A percentile compares a stretch with the other conserved stretches of the same genome.
Conservation (phyloP, 352 stramenopile species). For the Saprolegnia parasitica region DNA sequence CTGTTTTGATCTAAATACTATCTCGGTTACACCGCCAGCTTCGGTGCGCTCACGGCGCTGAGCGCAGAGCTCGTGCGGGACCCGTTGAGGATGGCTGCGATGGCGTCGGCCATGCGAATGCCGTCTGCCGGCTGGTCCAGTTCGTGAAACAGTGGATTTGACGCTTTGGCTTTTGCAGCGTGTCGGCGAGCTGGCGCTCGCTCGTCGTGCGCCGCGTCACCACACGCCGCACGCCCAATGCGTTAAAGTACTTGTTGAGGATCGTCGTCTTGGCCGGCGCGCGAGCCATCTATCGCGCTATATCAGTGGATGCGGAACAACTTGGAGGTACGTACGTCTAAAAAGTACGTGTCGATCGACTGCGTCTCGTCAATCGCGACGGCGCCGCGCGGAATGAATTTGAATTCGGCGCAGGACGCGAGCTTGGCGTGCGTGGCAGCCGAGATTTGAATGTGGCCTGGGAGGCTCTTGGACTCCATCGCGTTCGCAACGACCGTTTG, state of each 20-base stretch:
- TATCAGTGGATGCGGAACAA: background rate
- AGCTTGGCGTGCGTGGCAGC: constrained; percentile 56
- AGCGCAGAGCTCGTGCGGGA: background rate
- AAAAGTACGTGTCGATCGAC: constrained; percentile 24
- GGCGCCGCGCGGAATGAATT: constrained; percentile 41
- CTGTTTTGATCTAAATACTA: too few species aligned
- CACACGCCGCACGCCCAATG: background rate
- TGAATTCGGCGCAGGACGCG: constrained; percentile 47
- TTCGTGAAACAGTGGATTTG: constrained; percentile 15
- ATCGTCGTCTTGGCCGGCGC: constrained; percentile 18
- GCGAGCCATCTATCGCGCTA: background rate
- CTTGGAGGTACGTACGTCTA: background rate
- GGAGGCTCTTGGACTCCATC: constrained; percentile 63
- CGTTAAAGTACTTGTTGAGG: constrained; percentile 16
- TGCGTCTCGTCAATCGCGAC: constrained; percentile 19
- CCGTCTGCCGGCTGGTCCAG: background rate
- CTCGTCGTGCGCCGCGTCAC: background rate
- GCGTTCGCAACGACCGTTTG: constrained; percentile 75
- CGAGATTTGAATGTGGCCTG: constrained; percentile 57
- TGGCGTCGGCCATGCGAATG: background rate
- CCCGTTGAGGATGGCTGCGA: background rate
- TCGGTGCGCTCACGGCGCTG: background rate
- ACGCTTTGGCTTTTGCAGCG: background rate
- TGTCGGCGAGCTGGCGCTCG: background rate
- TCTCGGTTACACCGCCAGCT: too few species aligned